Evolutionary conservation across 331 rosid genomes (phyloP).

Genomic region (Telfairia occidentalis): DNA sequence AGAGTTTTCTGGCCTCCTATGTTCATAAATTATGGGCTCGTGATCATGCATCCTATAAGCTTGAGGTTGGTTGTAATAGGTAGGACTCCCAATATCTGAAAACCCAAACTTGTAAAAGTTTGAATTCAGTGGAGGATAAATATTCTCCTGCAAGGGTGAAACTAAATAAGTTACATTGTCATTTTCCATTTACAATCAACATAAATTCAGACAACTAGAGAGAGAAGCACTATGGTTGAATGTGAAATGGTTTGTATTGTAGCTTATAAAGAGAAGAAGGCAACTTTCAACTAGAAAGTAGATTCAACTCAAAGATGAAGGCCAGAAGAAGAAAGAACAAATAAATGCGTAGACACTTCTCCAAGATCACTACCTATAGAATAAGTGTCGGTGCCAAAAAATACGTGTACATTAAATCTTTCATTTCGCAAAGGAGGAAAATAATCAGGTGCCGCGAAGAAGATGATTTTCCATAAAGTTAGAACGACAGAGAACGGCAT

Average conservation of each 20-base stretch:
- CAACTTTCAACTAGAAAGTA: not conserved
- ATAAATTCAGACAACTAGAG: not conserved
- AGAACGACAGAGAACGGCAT: not conserved
- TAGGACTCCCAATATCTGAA: constrained; percentile 55
- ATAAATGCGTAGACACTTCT: not conserved
- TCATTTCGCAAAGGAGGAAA: not conserved
- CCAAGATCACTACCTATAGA: not conserved
- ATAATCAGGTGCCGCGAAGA: not conserved
- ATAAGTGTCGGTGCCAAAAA: not conserved
- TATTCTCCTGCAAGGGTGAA: constrained; percentile 51
- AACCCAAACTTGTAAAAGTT: constrained; percentile 69
- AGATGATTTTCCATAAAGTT: not conserved
- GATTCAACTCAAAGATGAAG: not conserved
- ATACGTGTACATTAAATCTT: not conserved
- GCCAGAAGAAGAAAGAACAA: not conserved
- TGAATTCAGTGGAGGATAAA: constrained; percentile 50
- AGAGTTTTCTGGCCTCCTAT: constrained; percentile 58
- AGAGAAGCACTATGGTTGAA: not conserved
- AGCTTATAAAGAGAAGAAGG: not conserved
- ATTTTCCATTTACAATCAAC: not conserved
- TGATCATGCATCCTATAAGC: constrained; percentile 49
- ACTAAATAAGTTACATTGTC: not conserved
- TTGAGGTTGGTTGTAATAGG: constrained; percentile 47
- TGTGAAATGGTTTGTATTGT: too few relatives aligned
- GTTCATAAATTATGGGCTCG: constrained; percentile 39